These are phyloP conservation scores for Xenosphaeropsis pyriputrescens DNA, from an alignment of 2,329 filamentous ascomycete genomes.

Conservation along the genomic window DNA sequence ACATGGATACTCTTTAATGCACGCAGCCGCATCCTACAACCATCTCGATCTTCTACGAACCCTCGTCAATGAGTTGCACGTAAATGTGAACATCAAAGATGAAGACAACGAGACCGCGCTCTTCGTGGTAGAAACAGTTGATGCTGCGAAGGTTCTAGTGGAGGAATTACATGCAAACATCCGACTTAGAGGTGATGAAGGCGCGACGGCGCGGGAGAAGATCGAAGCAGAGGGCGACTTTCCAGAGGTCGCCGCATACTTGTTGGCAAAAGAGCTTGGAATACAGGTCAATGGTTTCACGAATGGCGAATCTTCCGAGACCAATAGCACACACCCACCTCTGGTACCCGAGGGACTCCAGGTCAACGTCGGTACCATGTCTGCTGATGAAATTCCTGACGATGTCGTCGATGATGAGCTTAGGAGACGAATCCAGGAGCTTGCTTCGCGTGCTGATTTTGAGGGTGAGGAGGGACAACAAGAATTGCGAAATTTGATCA, in stretches of 20 bases:
- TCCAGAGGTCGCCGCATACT: constrained; percentile 59
- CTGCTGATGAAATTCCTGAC: constrained; percentile 42
- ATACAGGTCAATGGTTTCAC: constrained; percentile 13
- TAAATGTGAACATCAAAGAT: constrained; percentile 69
- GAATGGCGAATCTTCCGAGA: constrained; percentile 11
- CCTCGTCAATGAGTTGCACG: constrained; percentile 62
- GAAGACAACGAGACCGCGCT: constrained; percentile 91
- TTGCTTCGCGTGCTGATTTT: constrained; percentile 75
- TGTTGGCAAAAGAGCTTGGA: constrained; percentile 27
- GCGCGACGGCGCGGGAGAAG: constrained; percentile 67
- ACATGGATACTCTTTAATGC: constrained; percentile 86
- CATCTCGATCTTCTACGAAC: constrained; percentile 67
- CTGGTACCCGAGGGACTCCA: constrained; percentile 62
- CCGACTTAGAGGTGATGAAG: constrained; percentile 53
- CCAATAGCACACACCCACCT: constrained; percentile 26
- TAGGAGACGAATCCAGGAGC: constrained; percentile 71
- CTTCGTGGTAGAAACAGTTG: constrained; percentile 74
- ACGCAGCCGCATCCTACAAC: constrained; percentile 86
- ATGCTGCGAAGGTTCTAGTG: constrained; percentile 64
- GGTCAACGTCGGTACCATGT: constrained; percentile 65
- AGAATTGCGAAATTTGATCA: constrained; percentile 63
- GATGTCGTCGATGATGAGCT: constrained; percentile 72
- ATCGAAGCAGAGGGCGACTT: constrained; percentile 68
- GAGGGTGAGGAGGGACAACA: constrained; percentile 66
- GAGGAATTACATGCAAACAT: constrained; percentile 68